These are phyloP conservation scores for Cercospora citrullina DNA, from an alignment of 2,329 filamentous ascomycete species.

Conservation along the genomic window DNA sequence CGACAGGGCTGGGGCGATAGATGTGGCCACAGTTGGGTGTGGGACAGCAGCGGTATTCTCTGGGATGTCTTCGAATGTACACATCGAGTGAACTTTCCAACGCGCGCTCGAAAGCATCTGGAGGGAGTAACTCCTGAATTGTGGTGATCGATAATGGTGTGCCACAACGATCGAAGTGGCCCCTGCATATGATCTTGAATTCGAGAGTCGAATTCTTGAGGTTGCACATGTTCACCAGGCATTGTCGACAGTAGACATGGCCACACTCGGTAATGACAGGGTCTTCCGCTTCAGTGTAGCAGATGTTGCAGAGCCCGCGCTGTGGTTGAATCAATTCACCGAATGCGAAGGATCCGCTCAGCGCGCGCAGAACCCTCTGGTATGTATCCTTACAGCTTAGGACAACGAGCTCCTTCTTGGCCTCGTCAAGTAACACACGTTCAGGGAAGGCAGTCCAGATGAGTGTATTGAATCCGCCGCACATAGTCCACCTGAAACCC, in stretches of 20 bases:
- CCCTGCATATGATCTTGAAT: neutral
- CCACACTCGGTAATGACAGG: neutral
- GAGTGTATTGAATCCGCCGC: neutral
- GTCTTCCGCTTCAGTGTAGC: neutral
- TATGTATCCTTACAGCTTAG: neutral
- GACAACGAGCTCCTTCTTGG: neutral
- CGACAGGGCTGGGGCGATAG: neutral
- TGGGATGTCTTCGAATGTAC: neutral
- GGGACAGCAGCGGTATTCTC: slow-evolving; percentile 6
- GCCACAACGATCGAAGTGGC: neutral
- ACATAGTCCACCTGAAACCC: neutral
- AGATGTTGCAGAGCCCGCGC: neutral
- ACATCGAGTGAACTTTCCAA: neutral
- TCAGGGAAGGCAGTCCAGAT: neutral
- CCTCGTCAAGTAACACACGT: neutral
- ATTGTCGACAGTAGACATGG: slow-evolving; percentile 3
- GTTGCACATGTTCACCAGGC: neutral
- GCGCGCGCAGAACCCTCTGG: neutral
- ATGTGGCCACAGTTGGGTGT: slow-evolving; percentile 2
- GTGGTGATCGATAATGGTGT: neutral
- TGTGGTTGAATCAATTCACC: neutral
- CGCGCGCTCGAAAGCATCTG: neutral
- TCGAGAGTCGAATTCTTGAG: neutral
- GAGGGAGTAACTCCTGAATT: neutral
- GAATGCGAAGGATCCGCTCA: neutral